phyloP scores from a whole-genome alignment of 2,329 filamentous ascomycete genomes.

The Neophaeococcomyces mojaviensis region DNA sequence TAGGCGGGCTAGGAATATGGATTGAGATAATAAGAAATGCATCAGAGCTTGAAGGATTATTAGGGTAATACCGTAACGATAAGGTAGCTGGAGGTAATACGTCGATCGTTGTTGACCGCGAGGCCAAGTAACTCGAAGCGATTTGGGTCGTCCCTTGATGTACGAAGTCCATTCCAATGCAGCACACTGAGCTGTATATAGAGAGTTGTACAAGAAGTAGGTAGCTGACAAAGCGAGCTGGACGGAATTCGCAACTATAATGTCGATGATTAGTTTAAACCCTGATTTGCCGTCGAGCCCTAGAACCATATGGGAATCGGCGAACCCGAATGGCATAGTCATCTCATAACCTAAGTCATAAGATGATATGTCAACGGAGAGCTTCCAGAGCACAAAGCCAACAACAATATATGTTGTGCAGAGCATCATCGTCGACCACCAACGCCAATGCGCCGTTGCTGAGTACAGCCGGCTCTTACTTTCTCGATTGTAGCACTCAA shows the following conservation, averaged over 20 bases:
- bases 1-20: constrained; percentile 34
- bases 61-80: constrained; percentile 31
- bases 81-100: constrained; percentile 37
- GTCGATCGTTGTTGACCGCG: constrained; percentile 31
- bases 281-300: background rate
- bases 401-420: background rate
- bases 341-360: background rate
- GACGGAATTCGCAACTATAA: constrained; percentile 27
- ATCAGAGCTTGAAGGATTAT: constrained; percentile 26
- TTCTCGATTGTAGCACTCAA: background rate
- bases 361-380: background rate
- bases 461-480: background rate
- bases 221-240: constrained; percentile 28
- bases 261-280: background rate
- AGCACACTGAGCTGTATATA: constrained; percentile 39
- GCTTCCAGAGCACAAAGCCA: background rate
- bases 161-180: constrained; percentile 42
- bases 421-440: background rate
- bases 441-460: background rate
- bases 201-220: constrained; percentile 29
- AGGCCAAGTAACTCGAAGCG: constrained; percentile 33
- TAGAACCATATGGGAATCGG: background rate
- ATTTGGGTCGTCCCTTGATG: constrained; percentile 26
- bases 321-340: background rate
- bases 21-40: constrained; percentile 40